phyloP scores from a whole-genome alignment of 2,329 filamentous ascomycete genomes.

The Neofusicoccum umdonicola region DNA sequence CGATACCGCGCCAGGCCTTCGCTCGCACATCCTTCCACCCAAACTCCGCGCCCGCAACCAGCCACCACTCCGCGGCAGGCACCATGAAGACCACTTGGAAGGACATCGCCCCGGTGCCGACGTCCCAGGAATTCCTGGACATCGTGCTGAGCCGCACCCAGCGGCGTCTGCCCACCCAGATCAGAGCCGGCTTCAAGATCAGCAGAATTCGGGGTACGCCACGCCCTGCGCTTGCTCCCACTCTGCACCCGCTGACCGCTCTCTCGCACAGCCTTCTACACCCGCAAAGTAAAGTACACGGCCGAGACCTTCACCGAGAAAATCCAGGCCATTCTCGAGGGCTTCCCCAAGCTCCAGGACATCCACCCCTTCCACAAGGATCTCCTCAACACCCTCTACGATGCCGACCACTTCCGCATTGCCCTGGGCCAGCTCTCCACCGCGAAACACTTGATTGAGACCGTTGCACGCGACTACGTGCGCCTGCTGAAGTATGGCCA shows the following conservation, averaged over 20 bases:
- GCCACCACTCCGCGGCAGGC: conserved; percentile 8
- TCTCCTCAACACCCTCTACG: conserved; percentile 95
- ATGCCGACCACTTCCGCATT: conserved; percentile 89
- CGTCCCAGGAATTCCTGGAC: conserved; percentile 92
- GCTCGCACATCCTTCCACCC: neutral
- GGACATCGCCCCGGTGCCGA: conserved; percentile 84
- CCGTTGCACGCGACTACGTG: conserved; percentile 92
- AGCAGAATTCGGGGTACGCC: conserved; percentile 67
- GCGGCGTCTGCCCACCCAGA: conserved; percentile 85
- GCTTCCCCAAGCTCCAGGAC: conserved; percentile 88
- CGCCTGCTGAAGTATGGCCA: conserved; percentile 95
- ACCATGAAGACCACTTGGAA: conserved; percentile 34
- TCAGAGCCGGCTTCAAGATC: conserved; percentile 94
- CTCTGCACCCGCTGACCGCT: conserved; percentile 32
- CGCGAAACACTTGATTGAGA: conserved; percentile 94
- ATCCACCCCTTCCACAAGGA: conserved; percentile 93
- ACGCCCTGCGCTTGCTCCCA: conserved; percentile 18
- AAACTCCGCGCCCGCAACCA: neutral
- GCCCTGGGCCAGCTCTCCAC: conserved; percentile 94
- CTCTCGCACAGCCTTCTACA: conserved; percentile 71
- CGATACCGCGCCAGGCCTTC: conserved; percentile 13
- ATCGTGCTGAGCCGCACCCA: conserved; percentile 87
- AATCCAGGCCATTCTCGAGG: conserved; percentile 83
- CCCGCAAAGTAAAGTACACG: conserved; percentile 96
- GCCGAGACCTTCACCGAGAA: conserved; percentile 97